phyloP scores from a whole-genome alignment of 345 rosid genomes.

The Salix brachista region DNA sequence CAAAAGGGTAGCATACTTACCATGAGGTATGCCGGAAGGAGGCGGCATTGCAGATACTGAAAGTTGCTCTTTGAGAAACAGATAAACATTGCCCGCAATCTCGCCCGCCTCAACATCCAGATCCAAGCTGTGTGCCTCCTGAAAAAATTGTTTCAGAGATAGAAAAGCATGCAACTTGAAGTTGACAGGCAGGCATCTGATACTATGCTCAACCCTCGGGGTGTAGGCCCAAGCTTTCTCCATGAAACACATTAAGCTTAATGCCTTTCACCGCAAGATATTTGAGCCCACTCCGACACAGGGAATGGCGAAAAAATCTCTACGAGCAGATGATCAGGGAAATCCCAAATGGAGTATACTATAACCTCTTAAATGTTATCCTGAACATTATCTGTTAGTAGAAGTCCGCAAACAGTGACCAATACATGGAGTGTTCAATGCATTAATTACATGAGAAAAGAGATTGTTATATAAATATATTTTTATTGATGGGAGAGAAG shows the following conservation, averaged over 20 bases:
- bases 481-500: no score
- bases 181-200: no score
- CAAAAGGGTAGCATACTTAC: conserved; percentile 44
- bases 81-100: conserved; percentile 72
- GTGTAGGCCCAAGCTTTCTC: conserved; percentile 82
- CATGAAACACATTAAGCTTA: conserved; percentile 64
- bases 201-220: conserved; percentile 43
- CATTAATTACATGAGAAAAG: not conserved
- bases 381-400: conserved; percentile 42
- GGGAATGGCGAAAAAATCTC: conserved; percentile 75
- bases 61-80: conserved; percentile 83
- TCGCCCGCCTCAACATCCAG: conserved; percentile 58
- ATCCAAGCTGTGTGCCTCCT: conserved; percentile 71
- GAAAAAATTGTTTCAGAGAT: conserved; percentile 30
- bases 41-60: conserved; percentile 48
- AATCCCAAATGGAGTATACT: conserved; percentile 48
- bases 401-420: conserved; percentile 35
- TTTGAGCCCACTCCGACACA: conserved; percentile 47
- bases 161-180: not conserved
- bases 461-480: no score
- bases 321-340: conserved; percentile 70
- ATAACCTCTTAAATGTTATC: conserved; percentile 20
- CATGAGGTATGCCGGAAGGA: conserved; percentile 65
- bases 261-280: conserved; percentile 60
- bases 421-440: not conserved